Evolutionary conservation across 257 asterid species (phyloP), one percentile per base, ranked within the genome.

Genomic region (Cruciata laevipes): DNA sequence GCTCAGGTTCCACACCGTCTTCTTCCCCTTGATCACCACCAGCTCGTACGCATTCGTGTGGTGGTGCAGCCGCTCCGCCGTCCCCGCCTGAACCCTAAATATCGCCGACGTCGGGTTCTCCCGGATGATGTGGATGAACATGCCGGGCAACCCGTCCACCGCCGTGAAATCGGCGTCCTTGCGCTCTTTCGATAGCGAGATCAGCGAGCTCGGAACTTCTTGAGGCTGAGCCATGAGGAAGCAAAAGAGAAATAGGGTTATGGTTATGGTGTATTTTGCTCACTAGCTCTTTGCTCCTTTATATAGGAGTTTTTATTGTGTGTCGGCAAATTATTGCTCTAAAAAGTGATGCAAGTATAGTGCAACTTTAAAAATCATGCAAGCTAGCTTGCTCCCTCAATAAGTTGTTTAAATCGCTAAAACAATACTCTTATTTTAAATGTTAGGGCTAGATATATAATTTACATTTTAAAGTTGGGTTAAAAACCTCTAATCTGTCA

Each of bases 51-150:
- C 98, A 64, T 87, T 84, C 0, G 90, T 89, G 69, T 91, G 96
- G 38, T 87, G 91, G 74, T 91, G 96, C 6, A 95, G 94, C 64
- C 96, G 96, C 81, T 91, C 98, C 21, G 89, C 80, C 60, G 96
- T 82, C 53, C 96, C 96, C 27, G 82, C 85, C 83, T 79, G 78
- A 52, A 91, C 89, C 77, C 95, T 79, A 35, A 91, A 91, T 20
- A 91, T 82, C 0, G 98, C 98, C 7, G 98, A 89, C 1, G 96
- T 87, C 16, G 96, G 98, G 25, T 83, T 85, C 68, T 87, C 92
- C 75, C 96, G 79, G 52, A 91, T 62, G 2, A 91, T 71, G 64
- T 76, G 77, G 91, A 91, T 89, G 6, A 74, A 83, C 61, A 87
- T 96, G 13, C 98, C 96, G 2, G 95, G 95, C 87, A 91, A 89